These are phyloP conservation scores for Fusarium oligoseptatum DNA, from an alignment of 2,329 filamentous ascomycete species.

Conservation along the genomic window DNA sequence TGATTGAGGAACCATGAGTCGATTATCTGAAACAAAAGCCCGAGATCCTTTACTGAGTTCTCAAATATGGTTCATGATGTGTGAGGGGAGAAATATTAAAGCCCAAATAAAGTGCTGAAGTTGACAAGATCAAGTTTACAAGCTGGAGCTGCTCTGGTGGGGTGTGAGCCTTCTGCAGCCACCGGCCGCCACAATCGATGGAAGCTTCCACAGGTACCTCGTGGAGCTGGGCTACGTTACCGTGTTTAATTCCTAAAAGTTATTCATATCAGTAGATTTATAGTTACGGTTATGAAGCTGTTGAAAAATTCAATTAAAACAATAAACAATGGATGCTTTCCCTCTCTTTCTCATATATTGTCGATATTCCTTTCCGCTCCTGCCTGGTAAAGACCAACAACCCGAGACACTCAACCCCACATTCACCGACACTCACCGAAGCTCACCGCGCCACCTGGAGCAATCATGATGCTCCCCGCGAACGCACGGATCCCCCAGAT, in stretches of 20 bases:
- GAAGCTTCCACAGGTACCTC: neutral
- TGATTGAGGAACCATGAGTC: neutral
- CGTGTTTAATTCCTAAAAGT: neutral
- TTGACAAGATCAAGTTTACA: neutral
- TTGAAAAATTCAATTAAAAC: neutral
- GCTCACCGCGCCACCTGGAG: slow-evolving; percentile 46
- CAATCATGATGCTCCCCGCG: slow-evolving; percentile 38
- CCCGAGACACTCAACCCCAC: slow-evolving; percentile 46
- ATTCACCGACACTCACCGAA: slow-evolving; percentile 52
- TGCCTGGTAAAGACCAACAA: slow-evolving; percentile 14
- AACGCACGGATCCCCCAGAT: slow-evolving; percentile 40
- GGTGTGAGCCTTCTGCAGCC: neutral
- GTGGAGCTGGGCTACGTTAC: neutral
- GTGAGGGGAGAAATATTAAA: neutral
- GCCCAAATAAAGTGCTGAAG: neutral
- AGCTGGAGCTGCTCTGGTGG: neutral
- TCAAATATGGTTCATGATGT: neutral
- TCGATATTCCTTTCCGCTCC: neutral
- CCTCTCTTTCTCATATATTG: neutral
- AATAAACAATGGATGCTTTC: neutral
- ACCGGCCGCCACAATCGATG: neutral
- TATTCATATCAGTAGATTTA: neutral
- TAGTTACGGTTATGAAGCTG: neutral
- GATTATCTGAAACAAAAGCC: neutral
- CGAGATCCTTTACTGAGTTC: neutral